These are phyloP conservation scores for Fomitiporia mediterranea DNA, from an alignment of 1,284 basidiomycete genomes.

Conservation along the genomic window DNA sequence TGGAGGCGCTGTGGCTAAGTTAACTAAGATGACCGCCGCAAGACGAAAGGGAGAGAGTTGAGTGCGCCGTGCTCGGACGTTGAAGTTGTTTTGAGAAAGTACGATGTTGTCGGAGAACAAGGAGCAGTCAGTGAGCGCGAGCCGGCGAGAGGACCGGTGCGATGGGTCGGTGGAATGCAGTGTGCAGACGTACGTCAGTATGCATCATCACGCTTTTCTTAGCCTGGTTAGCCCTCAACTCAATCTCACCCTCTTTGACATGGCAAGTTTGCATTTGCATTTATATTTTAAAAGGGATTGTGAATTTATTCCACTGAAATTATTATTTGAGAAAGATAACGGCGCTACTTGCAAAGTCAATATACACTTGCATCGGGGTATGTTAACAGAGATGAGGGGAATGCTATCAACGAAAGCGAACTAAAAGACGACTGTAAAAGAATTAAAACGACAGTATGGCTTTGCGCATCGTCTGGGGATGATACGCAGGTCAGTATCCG, in stretches of 20 bases:
- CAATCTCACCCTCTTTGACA: too few relatives aligned
- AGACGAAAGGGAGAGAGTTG: background rate
- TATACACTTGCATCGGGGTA: background rate
- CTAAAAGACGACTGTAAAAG: background rate
- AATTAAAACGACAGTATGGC: background rate
- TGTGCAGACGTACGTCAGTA: background rate
- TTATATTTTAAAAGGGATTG: too few relatives aligned
- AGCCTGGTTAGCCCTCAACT: too few relatives aligned
- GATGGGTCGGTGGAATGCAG: too few relatives aligned
- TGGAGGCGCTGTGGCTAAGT: too few relatives aligned
- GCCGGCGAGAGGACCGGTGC: too few relatives aligned
- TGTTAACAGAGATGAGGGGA: background rate
- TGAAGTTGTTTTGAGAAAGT: background rate
- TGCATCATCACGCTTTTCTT: background rate
- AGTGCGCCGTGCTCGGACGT: background rate
- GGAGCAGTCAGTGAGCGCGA: conserved; percentile 1
- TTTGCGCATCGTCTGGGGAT: background rate
- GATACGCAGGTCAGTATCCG: background rate
- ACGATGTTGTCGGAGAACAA: background rate
- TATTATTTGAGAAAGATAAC: too few relatives aligned
- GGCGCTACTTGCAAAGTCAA: background rate
- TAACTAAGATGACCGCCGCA: too few relatives aligned
- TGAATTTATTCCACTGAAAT: too few relatives aligned
- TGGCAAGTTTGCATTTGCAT: too few relatives aligned
- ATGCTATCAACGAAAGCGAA: background rate